Percentiles rank a stretch among this genome's conserved stretches.
phyloP scores from a whole-genome alignment of 2,329 filamentous ascomycete genomes.

The Mycosphaerella sp. region DNA sequence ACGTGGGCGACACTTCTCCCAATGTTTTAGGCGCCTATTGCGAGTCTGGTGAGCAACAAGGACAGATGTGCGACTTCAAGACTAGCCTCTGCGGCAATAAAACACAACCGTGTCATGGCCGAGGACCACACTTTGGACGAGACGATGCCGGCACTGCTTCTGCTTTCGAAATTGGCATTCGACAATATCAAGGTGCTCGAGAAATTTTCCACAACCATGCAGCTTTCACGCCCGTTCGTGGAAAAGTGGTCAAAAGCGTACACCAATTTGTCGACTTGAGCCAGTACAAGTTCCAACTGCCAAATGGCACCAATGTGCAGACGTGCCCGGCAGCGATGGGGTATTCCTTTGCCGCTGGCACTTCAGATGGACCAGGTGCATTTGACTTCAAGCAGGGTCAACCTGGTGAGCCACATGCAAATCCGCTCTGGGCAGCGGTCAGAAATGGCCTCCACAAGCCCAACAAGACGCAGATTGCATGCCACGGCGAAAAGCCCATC shows the following conservation, averaged over 20 bases:
- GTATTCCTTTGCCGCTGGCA: constrained; percentile 89
- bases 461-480: constrained; percentile 60
- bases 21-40: constrained; percentile 85
- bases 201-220: constrained; percentile 48
- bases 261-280: constrained; percentile 82
- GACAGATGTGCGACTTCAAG: constrained; percentile 62
- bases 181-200: constrained; percentile 61
- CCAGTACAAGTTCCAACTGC: constrained; percentile 63
- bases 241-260: constrained; percentile 66
- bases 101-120: constrained; percentile 64
- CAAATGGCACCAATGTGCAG: constrained; percentile 61
- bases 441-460: constrained; percentile 66
- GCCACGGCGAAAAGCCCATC: constrained; percentile 76
- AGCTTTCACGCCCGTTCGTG: constrained; percentile 48
- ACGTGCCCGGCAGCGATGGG: constrained; percentile 86
- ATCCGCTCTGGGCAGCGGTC: constrained; percentile 74
- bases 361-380: constrained; percentile 80
- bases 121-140: constrained; percentile 61
- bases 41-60: constrained; percentile 64
- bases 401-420: constrained; percentile 62
- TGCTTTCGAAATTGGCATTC: constrained; percentile 67
- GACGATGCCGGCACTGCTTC: constrained; percentile 61
- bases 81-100: constrained; percentile 79
- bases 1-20: constrained; percentile 83
- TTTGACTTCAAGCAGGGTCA: constrained; percentile 93